phyloP scores from a whole-genome alignment of 306 rosid genomes.

The Pterocarpus santalinus region DNA sequence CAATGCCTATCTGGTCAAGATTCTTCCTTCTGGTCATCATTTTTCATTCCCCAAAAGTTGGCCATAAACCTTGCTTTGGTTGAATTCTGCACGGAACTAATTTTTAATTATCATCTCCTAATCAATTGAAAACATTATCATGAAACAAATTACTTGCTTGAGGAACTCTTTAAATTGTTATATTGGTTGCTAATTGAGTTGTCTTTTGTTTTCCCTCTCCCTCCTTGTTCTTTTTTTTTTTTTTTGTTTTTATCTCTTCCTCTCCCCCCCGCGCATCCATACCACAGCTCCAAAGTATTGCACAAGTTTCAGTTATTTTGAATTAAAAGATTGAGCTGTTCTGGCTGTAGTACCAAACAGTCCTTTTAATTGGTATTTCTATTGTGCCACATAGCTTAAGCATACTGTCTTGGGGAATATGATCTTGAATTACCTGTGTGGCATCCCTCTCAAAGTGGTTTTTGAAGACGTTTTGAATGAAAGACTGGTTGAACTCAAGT shows the following conservation, averaged over 20 bases:
- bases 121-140: not conserved
- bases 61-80: not conserved
- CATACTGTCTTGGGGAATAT: not conserved
- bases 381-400: not conserved
- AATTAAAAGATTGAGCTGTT: not conserved
- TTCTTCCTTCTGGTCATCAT: conserved; percentile 1
- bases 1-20: not conserved
- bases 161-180: conserved; percentile 18
- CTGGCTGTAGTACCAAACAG: not conserved
- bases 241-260: not conserved
- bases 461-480: no score
- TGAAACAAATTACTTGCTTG: conserved; percentile 6
- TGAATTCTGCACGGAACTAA: not conserved
- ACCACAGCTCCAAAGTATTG: not conserved
- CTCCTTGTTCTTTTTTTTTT: not conserved
- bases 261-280: no score
- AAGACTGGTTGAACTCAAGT: no score
- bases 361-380: not conserved
- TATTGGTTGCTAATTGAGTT: not conserved
- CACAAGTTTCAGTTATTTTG: not conserved
- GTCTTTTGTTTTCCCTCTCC: not conserved
- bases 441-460: not conserved
- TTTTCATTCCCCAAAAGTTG: not conserved
- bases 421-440: not conserved
- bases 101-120: not conserved